These are phyloP conservation scores for Bipolaris victoriae DNA, from an alignment of 2,329 filamentous ascomycete genomes.

Conservation along the genomic window DNA sequence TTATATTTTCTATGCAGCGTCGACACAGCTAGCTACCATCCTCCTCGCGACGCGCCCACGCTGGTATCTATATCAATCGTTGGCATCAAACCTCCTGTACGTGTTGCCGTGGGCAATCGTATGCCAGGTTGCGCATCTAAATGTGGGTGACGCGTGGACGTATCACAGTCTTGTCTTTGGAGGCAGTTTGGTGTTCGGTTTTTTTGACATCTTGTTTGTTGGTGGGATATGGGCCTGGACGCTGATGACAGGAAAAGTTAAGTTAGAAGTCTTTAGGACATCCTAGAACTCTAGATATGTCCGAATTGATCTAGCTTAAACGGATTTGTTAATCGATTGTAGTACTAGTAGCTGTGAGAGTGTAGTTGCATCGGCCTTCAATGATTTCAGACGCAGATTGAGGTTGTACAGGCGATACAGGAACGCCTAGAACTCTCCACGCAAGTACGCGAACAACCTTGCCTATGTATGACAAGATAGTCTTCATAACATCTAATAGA, in stretches of 20 bases:
- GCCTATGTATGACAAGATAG: too few relatives aligned
- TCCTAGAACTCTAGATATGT: too few relatives aligned
- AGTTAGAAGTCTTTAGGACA: not conserved
- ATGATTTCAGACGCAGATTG: too few relatives aligned
- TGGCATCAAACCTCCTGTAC: slow-evolving; percentile 70
- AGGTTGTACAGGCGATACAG: too few relatives aligned
- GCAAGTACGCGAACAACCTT: too few relatives aligned
- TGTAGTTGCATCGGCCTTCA: too few relatives aligned
- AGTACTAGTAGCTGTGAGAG: too few relatives aligned
- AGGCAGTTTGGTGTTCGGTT: slow-evolving; percentile 71
- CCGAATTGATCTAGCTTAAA: too few relatives aligned
- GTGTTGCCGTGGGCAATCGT: slow-evolving; percentile 75
- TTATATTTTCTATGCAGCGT: slow-evolving; percentile 72
- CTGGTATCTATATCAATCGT: slow-evolving; percentile 72
- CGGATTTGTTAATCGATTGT: too few relatives aligned
- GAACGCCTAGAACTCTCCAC: too few relatives aligned
- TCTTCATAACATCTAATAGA: too few relatives aligned
- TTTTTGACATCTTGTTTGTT: slow-evolving; percentile 61
- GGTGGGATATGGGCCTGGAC: slow-evolving; percentile 56
- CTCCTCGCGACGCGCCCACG: slow-evolving; percentile 67
- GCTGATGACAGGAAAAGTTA: not conserved
- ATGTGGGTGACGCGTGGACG: slow-evolving; percentile 65
- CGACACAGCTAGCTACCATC: slow-evolving; percentile 69
- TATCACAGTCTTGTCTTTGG: slow-evolving; percentile 72
- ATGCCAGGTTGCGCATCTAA: slow-evolving; percentile 50